Base-by-base conservation (phyloP, 1,139 yeast species). In the Oligophagozyma castellii region DNA sequence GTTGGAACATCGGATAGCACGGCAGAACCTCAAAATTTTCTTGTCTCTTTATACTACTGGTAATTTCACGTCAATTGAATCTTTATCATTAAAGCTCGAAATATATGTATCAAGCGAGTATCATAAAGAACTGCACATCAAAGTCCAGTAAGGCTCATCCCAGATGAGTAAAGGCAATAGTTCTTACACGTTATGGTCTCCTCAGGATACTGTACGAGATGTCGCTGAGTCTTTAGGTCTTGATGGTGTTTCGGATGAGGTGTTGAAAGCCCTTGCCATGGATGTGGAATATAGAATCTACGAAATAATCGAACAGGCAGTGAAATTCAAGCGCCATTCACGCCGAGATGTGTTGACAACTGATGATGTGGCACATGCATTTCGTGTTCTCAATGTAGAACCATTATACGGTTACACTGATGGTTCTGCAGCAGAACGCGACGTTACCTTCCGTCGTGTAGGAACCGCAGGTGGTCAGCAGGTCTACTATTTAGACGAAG, bases 201-300 rank as follows among this genome's bases (percentile, higher is more conserved):
- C 98, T 5, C 75, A 81, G 37, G 98, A 92, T 51, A 92, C 98
- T 0, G 95, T 92, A 13, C 78, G 78, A 47, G 98, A 92, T 60
- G 95, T 83, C 12, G 95, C 96, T 1, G 98, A 89, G 47, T 70
- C 84, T 3, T 62, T 89, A 13, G 98, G 98, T 2, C 66, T 89
- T 23, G 53, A 63, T 5, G 76, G 67, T 36, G 59, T 89, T 26
- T 81, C 84, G 14, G 96, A 89, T 36, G 98, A 92, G 37, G 93
- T 92, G 2, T 80, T 95, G 30, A 81, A 83, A 47, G 83, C 92
- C 38, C 61, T 92, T 36, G 98, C 99, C 4, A 89, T 92, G 98
- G 99, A 92, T 54, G 93, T 89, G 18, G 99, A 92, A 58, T 92
- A 92, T 52, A 69, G 98, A 40, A 83, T 92, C 38, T 92, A 89